Base-by-base conservation (phyloP, 352 stramenopile species). In the Phytophthora lateralis region DNA sequence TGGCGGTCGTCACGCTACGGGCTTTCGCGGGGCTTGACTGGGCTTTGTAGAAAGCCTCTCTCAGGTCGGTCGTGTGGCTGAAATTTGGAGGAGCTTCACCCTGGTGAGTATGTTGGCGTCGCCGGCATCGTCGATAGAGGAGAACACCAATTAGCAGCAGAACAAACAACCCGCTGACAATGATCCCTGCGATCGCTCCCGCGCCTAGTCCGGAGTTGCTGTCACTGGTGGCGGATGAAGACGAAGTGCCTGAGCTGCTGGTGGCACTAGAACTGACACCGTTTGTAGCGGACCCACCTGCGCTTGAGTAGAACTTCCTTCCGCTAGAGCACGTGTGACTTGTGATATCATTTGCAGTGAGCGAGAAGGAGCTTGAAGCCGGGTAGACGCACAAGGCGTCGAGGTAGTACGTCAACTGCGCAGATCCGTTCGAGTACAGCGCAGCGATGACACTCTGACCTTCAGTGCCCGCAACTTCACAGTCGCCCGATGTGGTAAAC, bases 301-400 rank as follows among this genome's bases (percentile, higher is more conserved):
- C 46, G 39, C 51, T 73, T 17, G 63, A 70, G 43, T 67, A 76
- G n/a, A 66, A 76, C 26, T 55, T 70, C n/a, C 53, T 60, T 10
- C 47, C 49, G 7, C 18, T 24, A 0, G 11, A 29, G 26, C 63
- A 73, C 15, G 32, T 47, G 26, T 70, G 63, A 15, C 29, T 60
- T 6, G 27, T 45, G 24, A 73, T 6, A 18, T 66, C 58, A 14
- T 64, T 49, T 39, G 18, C 30, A 7, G 63, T 62, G 43, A 76
- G 14, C 1, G 43, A 50, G 17, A 38, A 60, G 6, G 39, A 44
- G 1, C 20, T 34, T 14, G 48, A 50, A n/a, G 45, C 11, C 2
- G 55, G 24, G 11, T 45, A 35, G 10, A 30, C 20, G 21, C 68
- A 76, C 3, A 50, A 53, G 4, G 21, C 15, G 20, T 76, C 63